Evolutionary conservation across 768 basidiomycete species (phyloP).

Genomic region (Trametes gibbosa): DNA sequence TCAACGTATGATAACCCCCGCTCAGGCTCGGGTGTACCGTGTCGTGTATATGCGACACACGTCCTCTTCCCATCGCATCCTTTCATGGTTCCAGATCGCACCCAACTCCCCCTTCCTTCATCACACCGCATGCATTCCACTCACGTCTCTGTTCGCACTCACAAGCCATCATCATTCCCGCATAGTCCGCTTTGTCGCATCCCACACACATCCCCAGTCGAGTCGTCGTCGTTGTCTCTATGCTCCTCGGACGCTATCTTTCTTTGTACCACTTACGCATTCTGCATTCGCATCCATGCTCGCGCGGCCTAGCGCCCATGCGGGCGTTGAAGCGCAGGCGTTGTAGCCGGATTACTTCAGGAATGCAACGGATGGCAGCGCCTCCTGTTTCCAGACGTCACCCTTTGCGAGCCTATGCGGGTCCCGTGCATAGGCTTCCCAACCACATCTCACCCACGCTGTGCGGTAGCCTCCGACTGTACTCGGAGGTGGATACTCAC

Average conservation of each 20-base stretch:
- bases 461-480: constrained; percentile 1
- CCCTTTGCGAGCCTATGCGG: not conserved
- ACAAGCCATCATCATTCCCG: not conserved
- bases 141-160: constrained; percentile 1
- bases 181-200: constrained; percentile 4
- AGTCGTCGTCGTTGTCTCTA: not conserved
- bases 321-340: not conserved
- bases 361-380: constrained; percentile 9
- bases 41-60: constrained; percentile 10
- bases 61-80: not conserved
- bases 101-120: not conserved
- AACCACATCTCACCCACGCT: constrained; percentile 3
- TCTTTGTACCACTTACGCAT: constrained; percentile 11
- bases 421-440: not conserved
- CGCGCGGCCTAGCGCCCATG: not conserved
- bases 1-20: constrained; percentile 11
- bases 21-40: constrained; percentile 16
- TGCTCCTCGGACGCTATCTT: constrained; percentile 10
- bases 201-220: constrained; percentile 3
- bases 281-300: not conserved
- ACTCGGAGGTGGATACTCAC: not conserved
- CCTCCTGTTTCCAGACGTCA: not conserved
- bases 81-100: not conserved
- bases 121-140: constrained; percentile 3
- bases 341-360: not conserved